phyloP scores from a whole-genome alignment of 2,329 filamentous ascomycete genomes.

The Mariannaea elegans region DNA sequence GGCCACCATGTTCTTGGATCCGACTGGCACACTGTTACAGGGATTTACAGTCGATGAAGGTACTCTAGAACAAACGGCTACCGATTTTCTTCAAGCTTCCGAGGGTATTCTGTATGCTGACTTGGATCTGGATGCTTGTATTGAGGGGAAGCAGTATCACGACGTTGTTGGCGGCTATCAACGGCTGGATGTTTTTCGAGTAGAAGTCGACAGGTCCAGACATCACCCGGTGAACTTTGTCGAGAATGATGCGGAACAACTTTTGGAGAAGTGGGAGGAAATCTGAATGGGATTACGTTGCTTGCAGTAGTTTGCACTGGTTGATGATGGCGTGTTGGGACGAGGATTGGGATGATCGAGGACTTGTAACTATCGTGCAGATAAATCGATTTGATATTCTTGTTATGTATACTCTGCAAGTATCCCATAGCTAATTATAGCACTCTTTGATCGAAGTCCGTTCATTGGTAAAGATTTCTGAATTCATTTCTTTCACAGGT shows the following conservation, averaged over 20 bases:
- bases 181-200: conserved; percentile 61
- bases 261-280: neutral
- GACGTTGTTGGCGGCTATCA: conserved; percentile 66
- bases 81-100: conserved; percentile 51
- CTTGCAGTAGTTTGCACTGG: no score
- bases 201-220: conserved; percentile 56
- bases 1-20: conserved; percentile 61
- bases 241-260: neutral
- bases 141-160: conserved; percentile 66
- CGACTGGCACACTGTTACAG: conserved; percentile 52
- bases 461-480: no score
- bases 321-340: no score
- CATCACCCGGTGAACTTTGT: conserved; percentile 44
- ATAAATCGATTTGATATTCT: no score
- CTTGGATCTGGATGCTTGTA: conserved; percentile 56
- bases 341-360: no score
- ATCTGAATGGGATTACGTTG: neutral
- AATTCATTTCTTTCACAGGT: no score
- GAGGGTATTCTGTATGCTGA: conserved; percentile 63
- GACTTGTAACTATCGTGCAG: no score
- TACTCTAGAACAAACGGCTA: conserved; percentile 29
- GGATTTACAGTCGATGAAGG: conserved; percentile 48
- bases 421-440: no score
- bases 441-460: no score
- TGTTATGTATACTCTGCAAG: no score